These are phyloP conservation scores for Prunus armeniaca DNA, from an alignment of 306 rosid genomes.

Conservation along the genomic window DNA sequence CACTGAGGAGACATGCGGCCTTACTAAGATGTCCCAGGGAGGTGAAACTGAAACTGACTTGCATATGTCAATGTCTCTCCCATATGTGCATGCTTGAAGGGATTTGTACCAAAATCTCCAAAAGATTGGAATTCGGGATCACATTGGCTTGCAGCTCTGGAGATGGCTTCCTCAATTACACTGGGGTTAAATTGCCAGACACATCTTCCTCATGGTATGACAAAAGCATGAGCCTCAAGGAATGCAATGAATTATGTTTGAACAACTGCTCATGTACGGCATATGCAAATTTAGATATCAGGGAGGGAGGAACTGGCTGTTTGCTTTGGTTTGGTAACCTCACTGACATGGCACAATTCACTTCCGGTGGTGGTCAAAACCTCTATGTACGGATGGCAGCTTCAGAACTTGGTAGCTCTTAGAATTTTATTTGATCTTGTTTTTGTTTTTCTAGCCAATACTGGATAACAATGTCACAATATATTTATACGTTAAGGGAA, in stretches of 20 bases:
- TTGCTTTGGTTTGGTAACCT: constrained; percentile 39
- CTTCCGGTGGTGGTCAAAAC: neutral
- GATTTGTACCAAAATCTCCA: no score
- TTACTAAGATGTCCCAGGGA: no score
- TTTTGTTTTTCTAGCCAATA: neutral
- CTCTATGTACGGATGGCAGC: constrained; percentile 14
- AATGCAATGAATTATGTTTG: constrained; percentile 31
- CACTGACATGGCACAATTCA: constrained; percentile 24
- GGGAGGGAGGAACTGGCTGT: constrained; percentile 33
- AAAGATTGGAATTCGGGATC: no score
- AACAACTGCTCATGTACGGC: no score
- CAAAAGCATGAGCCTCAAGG: constrained; percentile 22
- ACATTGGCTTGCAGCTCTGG: constrained; percentile 28
- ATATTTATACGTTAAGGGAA: neutral
- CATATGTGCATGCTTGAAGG: no score
- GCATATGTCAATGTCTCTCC: no score
- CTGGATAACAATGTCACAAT: neutral
- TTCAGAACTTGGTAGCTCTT: constrained; percentile 7
- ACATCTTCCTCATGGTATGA: constrained; percentile 16
- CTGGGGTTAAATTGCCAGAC: constrained; percentile 30
- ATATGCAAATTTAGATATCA: constrained; percentile 33
- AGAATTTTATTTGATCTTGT: neutral
- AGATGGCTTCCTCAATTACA: constrained; percentile 32
- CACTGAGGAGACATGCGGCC: no score
- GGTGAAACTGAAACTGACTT: no score